Conservation (phyloP, 1,284 basidiomycete species). For the Amylostereum areolatum region DNA sequence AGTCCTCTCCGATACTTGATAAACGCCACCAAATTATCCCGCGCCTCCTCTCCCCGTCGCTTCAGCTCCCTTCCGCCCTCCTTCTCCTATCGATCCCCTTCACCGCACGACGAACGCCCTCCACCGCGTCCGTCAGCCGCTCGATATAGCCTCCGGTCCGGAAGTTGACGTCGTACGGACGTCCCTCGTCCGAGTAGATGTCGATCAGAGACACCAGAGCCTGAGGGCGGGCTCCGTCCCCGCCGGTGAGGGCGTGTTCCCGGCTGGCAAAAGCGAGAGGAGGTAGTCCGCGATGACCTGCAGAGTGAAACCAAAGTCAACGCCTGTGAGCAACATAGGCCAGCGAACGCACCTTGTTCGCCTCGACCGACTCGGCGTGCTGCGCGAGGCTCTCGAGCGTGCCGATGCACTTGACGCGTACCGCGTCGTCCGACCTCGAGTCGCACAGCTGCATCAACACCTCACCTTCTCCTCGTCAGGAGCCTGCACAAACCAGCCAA, state of each 20-base stretch:
- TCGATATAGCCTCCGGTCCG: conserved; percentile 38
- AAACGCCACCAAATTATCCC: conserved; percentile 86
- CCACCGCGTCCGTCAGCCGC: conserved; percentile 34
- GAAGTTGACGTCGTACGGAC: conserved; percentile 82
- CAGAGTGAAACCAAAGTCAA: conserved; percentile 4
- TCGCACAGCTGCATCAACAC: conserved; percentile 65
- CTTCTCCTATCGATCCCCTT: conserved; percentile 33
- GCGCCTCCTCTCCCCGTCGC: conserved; percentile 64
- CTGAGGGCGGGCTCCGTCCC: conserved; percentile 77
- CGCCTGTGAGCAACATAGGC: background rate
- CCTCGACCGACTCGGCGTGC: conserved; percentile 53
- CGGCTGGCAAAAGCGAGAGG: conserved; percentile 47
- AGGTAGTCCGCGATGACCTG: conserved; percentile 68
- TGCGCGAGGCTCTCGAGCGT: conserved; percentile 79
- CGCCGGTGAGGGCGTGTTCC: conserved; percentile 30
- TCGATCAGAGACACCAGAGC: conserved; percentile 86
- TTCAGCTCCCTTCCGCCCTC: conserved; percentile 32
- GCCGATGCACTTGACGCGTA: conserved; percentile 76
- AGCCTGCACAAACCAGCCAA: conserved; percentile 21
- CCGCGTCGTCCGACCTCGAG: conserved; percentile 42
- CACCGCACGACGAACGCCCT: conserved; percentile 40
- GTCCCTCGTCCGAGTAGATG: conserved; percentile 88
- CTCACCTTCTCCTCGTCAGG: conserved; percentile 56
- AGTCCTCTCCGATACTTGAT: conserved; percentile 76
- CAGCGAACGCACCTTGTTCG: conserved; percentile 54